A percentile compares a stretch with the other conserved stretches of the same genome.
Conservation (phyloP, 2,329 filamentous ascomycete species). For the Juglanconis oblonga region DNA sequence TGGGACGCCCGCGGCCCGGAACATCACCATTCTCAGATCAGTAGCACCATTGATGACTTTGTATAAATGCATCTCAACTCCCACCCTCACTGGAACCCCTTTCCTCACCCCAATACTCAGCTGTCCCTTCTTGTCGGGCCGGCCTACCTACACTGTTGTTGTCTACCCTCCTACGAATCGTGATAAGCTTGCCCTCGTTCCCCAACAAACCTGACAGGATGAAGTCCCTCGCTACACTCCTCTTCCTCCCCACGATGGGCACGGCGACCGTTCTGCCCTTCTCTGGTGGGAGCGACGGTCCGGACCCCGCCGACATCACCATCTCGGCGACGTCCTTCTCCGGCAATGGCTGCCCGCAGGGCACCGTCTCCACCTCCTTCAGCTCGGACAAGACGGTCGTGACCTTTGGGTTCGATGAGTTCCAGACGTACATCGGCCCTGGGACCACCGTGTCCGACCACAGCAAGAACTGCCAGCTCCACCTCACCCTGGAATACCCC, state of each 20-base stretch:
- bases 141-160: no score
- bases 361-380: conserved; percentile 39
- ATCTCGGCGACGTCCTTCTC: conserved; percentile 38
- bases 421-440: conserved; percentile 47
- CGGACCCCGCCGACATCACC: conserved; percentile 39
- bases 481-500: conserved; percentile 44
- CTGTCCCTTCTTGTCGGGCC: no score
- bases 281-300: conserved; percentile 30
- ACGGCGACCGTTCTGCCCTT: conserved; percentile 30
- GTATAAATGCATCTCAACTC: no score
- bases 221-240: conserved; percentile 32
- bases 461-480: conserved; percentile 47
- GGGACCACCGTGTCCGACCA: conserved; percentile 32
- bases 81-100: no score
- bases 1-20: no score
- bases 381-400: conserved; percentile 42
- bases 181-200: conserved; percentile 2
- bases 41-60: no score
- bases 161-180: no score
- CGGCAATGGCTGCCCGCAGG: conserved; percentile 43
- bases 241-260: conserved; percentile 35
- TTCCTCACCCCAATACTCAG: no score
- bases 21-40: no score
- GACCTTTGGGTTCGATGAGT: conserved; percentile 45
- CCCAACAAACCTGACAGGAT: conserved; percentile 29